A percentile compares a stretch with the other conserved stretches of the same genome.
Evolutionary conservation across 2,329 filamentous ascomycete genomes (phyloP).

Genomic region (Sporothrix euskadiensis): DNA sequence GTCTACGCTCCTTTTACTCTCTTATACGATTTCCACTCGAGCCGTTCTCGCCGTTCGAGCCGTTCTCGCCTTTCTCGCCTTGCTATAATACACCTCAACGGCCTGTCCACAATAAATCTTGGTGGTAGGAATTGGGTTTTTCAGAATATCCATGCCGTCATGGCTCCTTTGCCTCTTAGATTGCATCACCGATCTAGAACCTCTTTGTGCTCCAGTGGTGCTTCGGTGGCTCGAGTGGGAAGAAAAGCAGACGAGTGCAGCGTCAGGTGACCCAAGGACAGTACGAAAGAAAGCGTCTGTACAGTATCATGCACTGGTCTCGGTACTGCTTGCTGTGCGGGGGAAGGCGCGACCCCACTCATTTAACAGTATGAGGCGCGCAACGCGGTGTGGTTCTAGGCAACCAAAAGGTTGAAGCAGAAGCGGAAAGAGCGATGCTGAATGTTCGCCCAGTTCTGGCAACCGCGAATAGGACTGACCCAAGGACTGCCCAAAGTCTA

Average conservation of each 20-base stretch:
- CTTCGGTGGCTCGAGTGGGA: too few species aligned
- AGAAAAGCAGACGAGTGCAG: not conserved
- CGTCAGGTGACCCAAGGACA: not conserved
- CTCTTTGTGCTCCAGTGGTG: not conserved
- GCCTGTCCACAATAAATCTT: conserved; percentile 10
- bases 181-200: conserved; percentile 19
- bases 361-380: conserved; percentile 1
- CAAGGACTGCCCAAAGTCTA: not conserved
- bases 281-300: not conserved
- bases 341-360: conserved; percentile 1
- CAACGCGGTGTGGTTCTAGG: conserved; percentile 5
- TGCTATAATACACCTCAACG: not conserved
- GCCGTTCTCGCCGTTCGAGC: too few species aligned
- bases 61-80: too few species aligned
- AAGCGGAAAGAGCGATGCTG: not conserved
- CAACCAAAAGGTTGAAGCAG: not conserved
- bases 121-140: not conserved
- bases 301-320: not conserved
- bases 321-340: not conserved
- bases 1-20: not conserved
- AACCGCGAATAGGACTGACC: not conserved
- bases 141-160: conserved; percentile 23
- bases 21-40: not conserved
- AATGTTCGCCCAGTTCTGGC: too few species aligned
- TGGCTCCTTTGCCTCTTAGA: conserved; percentile 8